Conservation (phyloP, 139 green algal species). For the Tetradesmus lagerheimii region DNA sequence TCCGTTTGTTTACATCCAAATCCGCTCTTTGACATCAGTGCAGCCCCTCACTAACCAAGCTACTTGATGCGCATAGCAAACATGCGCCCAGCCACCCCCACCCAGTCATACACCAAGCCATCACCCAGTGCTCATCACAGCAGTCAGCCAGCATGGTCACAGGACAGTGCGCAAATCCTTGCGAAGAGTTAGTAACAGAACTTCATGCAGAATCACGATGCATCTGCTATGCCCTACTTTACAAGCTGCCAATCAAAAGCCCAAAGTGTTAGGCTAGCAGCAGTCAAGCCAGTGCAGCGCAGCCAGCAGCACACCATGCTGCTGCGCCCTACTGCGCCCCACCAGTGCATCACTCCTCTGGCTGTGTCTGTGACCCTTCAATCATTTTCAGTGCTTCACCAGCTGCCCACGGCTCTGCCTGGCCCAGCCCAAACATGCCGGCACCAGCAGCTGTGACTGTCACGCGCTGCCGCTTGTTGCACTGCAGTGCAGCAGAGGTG, state of each 20-base stretch:
- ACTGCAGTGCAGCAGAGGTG: neutral
- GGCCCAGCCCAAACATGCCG: neutral
- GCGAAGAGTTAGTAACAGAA: neutral
- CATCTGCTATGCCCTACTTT: neutral
- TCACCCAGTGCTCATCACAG: neutral
- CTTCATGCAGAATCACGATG: neutral
- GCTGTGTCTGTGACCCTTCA: neutral
- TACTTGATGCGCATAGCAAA: too few species aligned
- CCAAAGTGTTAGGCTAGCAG: neutral
- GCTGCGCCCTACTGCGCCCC: too few species aligned
- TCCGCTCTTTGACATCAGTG: too few species aligned
- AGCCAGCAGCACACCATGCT: neutral
- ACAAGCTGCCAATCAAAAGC: neutral
- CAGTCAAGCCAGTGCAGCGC: neutral
- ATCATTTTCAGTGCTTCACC: neutral
- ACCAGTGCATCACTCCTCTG: neutral
- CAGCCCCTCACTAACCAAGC: neutral
- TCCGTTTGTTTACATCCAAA: too few species aligned
- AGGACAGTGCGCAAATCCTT: neutral
- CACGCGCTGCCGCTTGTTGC: neutral
- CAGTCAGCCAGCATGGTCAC: neutral
- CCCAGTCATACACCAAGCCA: neutral
- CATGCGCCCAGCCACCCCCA: too few species aligned
- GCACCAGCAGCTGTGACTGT: neutral
- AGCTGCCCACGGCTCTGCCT: neutral